phyloP scores from a whole-genome alignment of 805 yeast genomes.

The Saturnispora serradocipensis region DNA sequence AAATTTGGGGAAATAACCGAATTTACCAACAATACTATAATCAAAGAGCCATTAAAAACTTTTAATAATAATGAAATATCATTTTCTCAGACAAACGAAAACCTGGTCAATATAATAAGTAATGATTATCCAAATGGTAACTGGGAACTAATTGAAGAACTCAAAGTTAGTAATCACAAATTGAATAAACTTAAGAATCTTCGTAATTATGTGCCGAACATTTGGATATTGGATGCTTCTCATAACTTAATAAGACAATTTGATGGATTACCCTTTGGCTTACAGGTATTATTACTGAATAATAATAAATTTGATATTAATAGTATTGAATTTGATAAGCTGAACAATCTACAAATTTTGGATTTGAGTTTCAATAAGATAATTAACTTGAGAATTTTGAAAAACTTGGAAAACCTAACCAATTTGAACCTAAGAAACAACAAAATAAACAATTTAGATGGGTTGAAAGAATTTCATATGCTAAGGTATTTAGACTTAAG shows the following conservation, averaged over 20 bases:
- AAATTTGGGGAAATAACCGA: constrained; percentile 1
- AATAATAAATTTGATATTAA: constrained; percentile 33
- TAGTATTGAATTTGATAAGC: constrained; percentile 30
- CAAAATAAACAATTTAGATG: constrained; percentile 28
- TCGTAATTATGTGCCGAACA: constrained; percentile 35
- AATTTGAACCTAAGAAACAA: constrained; percentile 33
- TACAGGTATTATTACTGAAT: constrained; percentile 32
- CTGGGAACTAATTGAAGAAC: constrained; percentile 34
- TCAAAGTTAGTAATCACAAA: constrained; percentile 28
- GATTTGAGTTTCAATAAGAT: constrained; percentile 33
- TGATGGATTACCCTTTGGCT: constrained; percentile 36
- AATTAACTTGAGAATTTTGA: constrained; percentile 29
- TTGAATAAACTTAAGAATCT: constrained; percentile 37
- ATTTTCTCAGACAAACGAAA: constrained; percentile 37
- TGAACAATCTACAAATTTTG: constrained; percentile 34
- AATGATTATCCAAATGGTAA: constrained; percentile 31
- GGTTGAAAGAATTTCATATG: constrained; percentile 31
- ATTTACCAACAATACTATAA: constrained; percentile 2
- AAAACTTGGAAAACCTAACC: constrained; percentile 33
- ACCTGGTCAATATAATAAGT: constrained; percentile 38
- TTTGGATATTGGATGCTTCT: constrained; percentile 32
- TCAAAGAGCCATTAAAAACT: neutral
- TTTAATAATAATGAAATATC: constrained; percentile 23
- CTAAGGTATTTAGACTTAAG: constrained; percentile 34
- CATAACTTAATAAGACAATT: constrained; percentile 34